Conservation (phyloP, 1,139 yeast genomes). For the Pichia sp. region DNA sequence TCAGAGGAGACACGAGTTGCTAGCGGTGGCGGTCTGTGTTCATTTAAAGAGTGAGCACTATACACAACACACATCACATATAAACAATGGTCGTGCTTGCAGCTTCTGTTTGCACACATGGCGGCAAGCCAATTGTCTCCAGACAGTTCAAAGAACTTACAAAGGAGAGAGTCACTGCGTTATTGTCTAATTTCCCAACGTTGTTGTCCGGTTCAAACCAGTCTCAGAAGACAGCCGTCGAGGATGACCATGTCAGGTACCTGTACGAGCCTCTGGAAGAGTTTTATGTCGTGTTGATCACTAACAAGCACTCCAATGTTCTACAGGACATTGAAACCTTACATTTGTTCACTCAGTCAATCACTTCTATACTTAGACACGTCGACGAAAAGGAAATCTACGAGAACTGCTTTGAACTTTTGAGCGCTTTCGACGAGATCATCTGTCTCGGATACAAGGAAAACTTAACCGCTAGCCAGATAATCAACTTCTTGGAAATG, state of each 20-base stretch:
- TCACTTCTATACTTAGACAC: conserved; percentile 63
- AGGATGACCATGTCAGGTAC: conserved; percentile 86
- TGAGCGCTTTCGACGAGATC: conserved; percentile 92
- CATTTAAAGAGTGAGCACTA: too few species aligned
- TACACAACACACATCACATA: too few species aligned
- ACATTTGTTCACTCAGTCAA: conserved; percentile 76
- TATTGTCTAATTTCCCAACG: conserved; percentile 81
- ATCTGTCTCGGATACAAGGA: conserved; percentile 88
- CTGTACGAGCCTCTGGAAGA: conserved; percentile 97
- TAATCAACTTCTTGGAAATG: conserved; percentile 89
- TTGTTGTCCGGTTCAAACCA: conserved; percentile 60
- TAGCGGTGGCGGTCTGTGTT: too few species aligned
- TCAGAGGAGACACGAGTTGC: too few species aligned
- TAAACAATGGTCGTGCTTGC: conserved; percentile 69
- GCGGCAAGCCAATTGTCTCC: conserved; percentile 89
- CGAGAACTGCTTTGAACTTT: conserved; percentile 78
- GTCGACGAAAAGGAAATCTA: conserved; percentile 82
- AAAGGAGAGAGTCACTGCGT: conserved; percentile 78
- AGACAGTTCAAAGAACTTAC: conserved; percentile 87
- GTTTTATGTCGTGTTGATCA: conserved; percentile 82
- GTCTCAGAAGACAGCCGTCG: conserved; percentile 90
- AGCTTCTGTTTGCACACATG: conserved; percentile 91
- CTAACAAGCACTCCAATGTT: conserved; percentile 87
- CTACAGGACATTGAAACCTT: conserved; percentile 92
- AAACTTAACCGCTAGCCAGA: conserved; percentile 74